Conservation (phyloP, 306 rosid genomes). For the Styphnolobium japonicum region DNA sequence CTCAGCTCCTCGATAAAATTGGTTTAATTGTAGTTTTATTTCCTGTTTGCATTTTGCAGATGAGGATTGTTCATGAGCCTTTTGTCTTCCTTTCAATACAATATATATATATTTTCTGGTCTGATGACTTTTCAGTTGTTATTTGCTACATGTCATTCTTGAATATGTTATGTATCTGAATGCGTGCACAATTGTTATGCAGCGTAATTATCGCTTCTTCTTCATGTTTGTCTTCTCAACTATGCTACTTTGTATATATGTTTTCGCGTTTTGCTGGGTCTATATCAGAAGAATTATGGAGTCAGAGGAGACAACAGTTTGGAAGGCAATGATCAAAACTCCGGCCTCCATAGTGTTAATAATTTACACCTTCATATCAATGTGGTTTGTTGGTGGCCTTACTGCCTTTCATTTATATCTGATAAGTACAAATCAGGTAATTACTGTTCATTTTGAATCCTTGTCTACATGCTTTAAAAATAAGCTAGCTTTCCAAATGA, state of each 20-base stretch:
- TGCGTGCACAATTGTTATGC: slow-evolving; percentile 43
- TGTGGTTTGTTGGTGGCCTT: slow-evolving; percentile 99
- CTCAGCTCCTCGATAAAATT: not conserved
- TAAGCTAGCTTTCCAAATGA: not conserved
- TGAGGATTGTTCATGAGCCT: not conserved
- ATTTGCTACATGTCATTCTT: slow-evolving; percentile 6
- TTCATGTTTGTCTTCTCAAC: slow-evolving; percentile 98
- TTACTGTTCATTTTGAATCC: not conserved
- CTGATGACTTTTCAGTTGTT: not conserved
- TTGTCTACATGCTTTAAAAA: slow-evolving; percentile 1
- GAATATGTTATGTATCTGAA: slow-evolving; percentile 18
- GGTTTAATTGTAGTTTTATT: not conserved
- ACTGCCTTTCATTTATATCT: slow-evolving; percentile 98
- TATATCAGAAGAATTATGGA: slow-evolving; percentile 78
- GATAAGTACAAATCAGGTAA: slow-evolving; percentile 94
- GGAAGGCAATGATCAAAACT: slow-evolving; percentile 94
- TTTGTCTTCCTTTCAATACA: not conserved
- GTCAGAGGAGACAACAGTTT: slow-evolving; percentile 63
- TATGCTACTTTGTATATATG: slow-evolving; percentile 88
- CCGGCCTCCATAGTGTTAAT: slow-evolving; percentile 93
- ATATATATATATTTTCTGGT: not conserved
- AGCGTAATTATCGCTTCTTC: slow-evolving; percentile 98
- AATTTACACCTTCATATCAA: slow-evolving; percentile 85
- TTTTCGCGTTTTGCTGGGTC: slow-evolving; percentile 95
- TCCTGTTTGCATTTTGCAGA: not conserved